Evolutionary conservation across 106 monocot genomes (phyloP), one percentile per base, ranked within the genome.

Genomic region (Gastrodia elata): DNA sequence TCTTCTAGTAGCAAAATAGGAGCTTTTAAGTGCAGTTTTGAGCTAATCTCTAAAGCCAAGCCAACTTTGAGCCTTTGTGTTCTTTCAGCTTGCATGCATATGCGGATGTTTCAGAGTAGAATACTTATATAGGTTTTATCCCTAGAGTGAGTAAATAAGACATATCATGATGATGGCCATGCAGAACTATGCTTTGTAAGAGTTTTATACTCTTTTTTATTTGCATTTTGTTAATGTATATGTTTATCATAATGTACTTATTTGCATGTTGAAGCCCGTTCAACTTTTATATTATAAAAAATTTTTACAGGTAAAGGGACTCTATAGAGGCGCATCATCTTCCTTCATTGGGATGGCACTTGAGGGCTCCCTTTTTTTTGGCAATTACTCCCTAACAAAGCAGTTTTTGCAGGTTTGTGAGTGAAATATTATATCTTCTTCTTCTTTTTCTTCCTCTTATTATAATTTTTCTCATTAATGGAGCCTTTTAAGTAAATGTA

Each of bases 311-410:
- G 79, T 91, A n/a, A 94, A 77, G 86, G 94, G 94, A 64, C 69
- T 94, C 39, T 94, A 94, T 73, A 85, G 74, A 83, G 94, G 94
- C 39, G 94, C 91, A 46, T 88, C 91, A 72, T 84, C 94, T 76
- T 88, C 91, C 13, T 90, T 94, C 78, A 34, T 88, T 48, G 94
- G 94, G 52, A 84, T 86, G 71, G 83, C 94, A 42, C 61, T 88
- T 77, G 94, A 94, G 68, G 88, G 94, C 78, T 91, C 94, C 41
- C 75, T 94, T 72, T 64, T 84, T 55, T 94, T 94, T 77, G 94
- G 94, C 40, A 77, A 86, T 40, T 97, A 97, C 77, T 88, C 90
- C 8, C 92, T 88, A 73, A 80, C 79, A 73, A 97, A 86, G 73
- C 79, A 90, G 48, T 77, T 83, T 36, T 82, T 97, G 58, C 92